Conservation (phyloP, 2,329 filamentous ascomycete genomes). For the Keithomyces neogunnii region DNA sequence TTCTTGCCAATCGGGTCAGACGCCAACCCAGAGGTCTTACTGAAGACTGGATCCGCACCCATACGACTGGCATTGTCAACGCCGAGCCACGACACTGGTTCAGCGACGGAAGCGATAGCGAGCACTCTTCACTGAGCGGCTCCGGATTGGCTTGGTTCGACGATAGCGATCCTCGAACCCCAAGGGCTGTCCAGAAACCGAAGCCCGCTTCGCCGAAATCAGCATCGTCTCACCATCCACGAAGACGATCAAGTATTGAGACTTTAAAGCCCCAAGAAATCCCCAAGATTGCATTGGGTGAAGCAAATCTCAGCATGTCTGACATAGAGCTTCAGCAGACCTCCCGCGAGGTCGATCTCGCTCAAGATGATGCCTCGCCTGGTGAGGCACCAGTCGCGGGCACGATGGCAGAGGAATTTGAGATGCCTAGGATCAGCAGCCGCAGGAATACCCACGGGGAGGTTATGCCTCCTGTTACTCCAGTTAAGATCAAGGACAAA, state of each 20-base stretch:
- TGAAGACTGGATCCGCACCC: slow-evolving; percentile 80
- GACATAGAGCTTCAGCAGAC: slow-evolving; percentile 14
- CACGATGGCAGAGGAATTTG: background rate
- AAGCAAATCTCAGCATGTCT: slow-evolving; percentile 21
- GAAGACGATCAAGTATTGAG: slow-evolving; percentile 46
- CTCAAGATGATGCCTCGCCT: slow-evolving; percentile 11
- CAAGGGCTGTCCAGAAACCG: slow-evolving; percentile 27
- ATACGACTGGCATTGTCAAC: slow-evolving; percentile 62
- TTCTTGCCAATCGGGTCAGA: slow-evolving; percentile 55
- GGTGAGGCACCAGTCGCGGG: background rate
- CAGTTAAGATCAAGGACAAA: slow-evolving; percentile 26
- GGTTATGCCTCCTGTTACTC: slow-evolving; percentile 23
- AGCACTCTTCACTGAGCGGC: slow-evolving; percentile 67
- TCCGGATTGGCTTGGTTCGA: slow-evolving; percentile 48
- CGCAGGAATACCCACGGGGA: slow-evolving; percentile 16
- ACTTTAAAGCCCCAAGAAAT: slow-evolving; percentile 36
- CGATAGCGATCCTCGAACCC: slow-evolving; percentile 39
- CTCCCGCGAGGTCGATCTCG: slow-evolving; percentile 1
- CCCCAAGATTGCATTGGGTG: background rate
- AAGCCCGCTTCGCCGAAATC: slow-evolving; percentile 12
- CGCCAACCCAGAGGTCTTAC: slow-evolving; percentile 57
- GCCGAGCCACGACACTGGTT: slow-evolving; percentile 73
- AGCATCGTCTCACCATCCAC: slow-evolving; percentile 28
- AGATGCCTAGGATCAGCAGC: background rate
- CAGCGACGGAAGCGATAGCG: slow-evolving; percentile 64